Conservation (phyloP, 768 basidiomycete species). For the Phaffia tasmanica region DNA sequence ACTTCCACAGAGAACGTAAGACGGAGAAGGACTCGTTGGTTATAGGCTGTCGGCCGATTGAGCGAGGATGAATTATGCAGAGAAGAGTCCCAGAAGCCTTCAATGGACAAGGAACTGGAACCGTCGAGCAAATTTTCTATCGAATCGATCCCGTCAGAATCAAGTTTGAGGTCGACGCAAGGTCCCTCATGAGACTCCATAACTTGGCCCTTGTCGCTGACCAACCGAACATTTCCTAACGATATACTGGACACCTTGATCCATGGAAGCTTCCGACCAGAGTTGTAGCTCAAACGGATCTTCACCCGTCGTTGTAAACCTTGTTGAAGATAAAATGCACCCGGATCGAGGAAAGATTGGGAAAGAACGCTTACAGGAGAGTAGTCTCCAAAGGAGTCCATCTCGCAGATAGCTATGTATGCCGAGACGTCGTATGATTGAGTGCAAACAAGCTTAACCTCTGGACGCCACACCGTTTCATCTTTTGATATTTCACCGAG, state of each 20-base stretch:
- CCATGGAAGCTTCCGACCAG: slow-evolving; percentile 84
- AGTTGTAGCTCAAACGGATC: slow-evolving; percentile 69
- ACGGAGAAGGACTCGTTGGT: slow-evolving; percentile 69
- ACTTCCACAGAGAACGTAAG: slow-evolving; percentile 66
- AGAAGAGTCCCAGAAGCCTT: slow-evolving; percentile 86
- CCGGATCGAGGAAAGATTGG: slow-evolving; percentile 62
- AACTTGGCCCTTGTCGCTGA: slow-evolving; percentile 65
- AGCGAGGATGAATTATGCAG: slow-evolving; percentile 73
- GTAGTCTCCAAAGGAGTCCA: slow-evolving; percentile 74
- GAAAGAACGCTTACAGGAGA: slow-evolving; percentile 70
- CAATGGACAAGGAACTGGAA: slow-evolving; percentile 55
- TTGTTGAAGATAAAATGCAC: slow-evolving; percentile 80
- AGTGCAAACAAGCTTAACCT: slow-evolving; percentile 77
- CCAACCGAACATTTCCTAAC: slow-evolving; percentile 69
- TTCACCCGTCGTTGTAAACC: slow-evolving; percentile 77
- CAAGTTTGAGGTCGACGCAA: background rate
- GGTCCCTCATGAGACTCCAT: background rate
- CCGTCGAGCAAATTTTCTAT: slow-evolving; percentile 45
- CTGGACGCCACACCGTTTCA: slow-evolving; percentile 70
- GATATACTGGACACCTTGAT: slow-evolving; percentile 61
- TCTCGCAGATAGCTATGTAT: slow-evolving; percentile 73
- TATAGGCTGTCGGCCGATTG: slow-evolving; percentile 67
- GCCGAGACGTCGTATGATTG: slow-evolving; percentile 85
- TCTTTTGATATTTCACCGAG: background rate
- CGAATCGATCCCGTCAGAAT: background rate